phyloP scores from a whole-genome alignment of 2,329 filamentous ascomycete species.

The Claviceps purpurea region DNA sequence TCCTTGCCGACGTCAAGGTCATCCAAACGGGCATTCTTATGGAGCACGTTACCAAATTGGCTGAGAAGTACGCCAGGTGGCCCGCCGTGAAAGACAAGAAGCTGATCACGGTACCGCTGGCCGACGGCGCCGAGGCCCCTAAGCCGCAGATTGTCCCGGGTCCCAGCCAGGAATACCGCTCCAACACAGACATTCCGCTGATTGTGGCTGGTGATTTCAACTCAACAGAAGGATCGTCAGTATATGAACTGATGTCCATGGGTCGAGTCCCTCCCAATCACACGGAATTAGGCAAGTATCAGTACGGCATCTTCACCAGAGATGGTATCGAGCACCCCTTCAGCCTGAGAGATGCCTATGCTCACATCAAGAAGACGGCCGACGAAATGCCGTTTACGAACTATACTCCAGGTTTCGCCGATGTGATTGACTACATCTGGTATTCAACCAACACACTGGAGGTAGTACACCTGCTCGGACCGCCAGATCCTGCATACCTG shows the following conservation, averaged over 20 bases:
- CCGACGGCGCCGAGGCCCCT: constrained; percentile 31
- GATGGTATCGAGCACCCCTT: constrained; percentile 93
- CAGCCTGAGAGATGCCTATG: constrained; percentile 82
- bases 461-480: constrained; percentile 70
- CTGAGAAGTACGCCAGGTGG: constrained; percentile 71
- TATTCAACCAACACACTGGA: constrained; percentile 85
- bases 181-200: constrained; percentile 76
- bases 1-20: constrained; percentile 83
- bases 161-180: constrained; percentile 76
- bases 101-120: constrained; percentile 31
- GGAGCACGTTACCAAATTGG: constrained; percentile 77
- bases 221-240: constrained; percentile 72
- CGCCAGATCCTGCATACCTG: constrained; percentile 75
- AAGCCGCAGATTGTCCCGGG: constrained; percentile 49
- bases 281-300: constrained; percentile 61
- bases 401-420: constrained; percentile 86
- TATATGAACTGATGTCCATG: constrained; percentile 78
- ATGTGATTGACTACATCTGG: constrained; percentile 95
- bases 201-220: constrained; percentile 95
- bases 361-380: constrained; percentile 64
- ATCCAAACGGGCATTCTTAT: constrained; percentile 93
- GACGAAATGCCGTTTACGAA: constrained; percentile 90
- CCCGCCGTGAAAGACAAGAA: constrained; percentile 74
- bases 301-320: constrained; percentile 86
- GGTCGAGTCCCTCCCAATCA: constrained; percentile 70